A percentile compares a stretch with the other conserved stretches of the same genome.
phyloP scores from a whole-genome alignment of 345 rosid genomes.

The Luvunga scandens region DNA sequence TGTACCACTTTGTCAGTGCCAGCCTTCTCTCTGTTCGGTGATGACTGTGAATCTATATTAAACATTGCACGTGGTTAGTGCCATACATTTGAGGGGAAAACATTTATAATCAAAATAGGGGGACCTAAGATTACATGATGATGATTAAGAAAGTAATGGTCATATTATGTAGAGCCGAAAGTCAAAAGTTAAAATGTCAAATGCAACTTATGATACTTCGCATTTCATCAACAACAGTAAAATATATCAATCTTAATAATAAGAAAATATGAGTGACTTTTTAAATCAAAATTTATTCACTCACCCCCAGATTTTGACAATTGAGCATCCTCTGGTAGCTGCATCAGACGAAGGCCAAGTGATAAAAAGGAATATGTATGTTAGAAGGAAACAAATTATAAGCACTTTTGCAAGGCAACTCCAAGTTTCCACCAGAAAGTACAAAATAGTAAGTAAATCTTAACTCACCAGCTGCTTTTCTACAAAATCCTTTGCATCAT shows the following conservation, averaged over 20 bases:
- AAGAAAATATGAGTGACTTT: background rate
- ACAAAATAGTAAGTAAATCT: background rate
- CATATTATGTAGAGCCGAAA: background rate
- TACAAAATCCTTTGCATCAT: slow-evolving; percentile 23
- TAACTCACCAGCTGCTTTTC: slow-evolving; percentile 43
- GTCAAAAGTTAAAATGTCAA: background rate
- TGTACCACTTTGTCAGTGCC: slow-evolving; percentile 38
- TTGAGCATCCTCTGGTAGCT: slow-evolving; percentile 36
- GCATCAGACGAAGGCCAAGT: slow-evolving; percentile 22
- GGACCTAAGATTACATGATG: background rate
- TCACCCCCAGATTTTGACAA: slow-evolving; percentile 36
- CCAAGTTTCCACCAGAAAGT: background rate
- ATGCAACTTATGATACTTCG: background rate
- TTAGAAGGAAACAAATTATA: slow-evolving; percentile 15
- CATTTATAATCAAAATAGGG: background rate
- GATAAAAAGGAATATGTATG: background rate
- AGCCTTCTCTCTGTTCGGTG: slow-evolving; percentile 30
- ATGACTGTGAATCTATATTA: slow-evolving; percentile 39
- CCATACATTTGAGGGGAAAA: background rate
- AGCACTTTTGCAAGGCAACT: background rate
- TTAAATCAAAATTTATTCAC: slow-evolving; percentile 18
- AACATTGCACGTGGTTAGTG: slow-evolving; percentile 5
- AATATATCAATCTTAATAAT: background rate
- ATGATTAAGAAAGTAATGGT: background rate
- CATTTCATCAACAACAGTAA: background rate